Conservation (phyloP, 2,329 filamentous ascomycete genomes). For the Botryosphaeria dothidea region DNA sequence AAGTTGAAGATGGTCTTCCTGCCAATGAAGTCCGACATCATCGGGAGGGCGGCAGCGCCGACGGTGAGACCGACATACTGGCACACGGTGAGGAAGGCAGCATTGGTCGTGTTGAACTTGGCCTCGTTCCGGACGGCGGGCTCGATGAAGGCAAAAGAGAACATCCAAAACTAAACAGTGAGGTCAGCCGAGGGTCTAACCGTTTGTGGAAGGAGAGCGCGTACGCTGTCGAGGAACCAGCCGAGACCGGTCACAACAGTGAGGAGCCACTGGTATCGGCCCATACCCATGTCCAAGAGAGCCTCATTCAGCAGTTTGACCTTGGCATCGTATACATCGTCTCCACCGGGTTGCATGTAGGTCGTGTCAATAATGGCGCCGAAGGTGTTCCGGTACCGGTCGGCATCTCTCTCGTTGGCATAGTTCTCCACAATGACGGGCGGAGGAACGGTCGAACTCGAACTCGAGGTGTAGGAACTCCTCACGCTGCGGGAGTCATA, state of each 20-base stretch:
- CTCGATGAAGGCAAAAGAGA: constrained; percentile 12
- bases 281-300: constrained; percentile 22
- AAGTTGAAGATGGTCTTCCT: constrained; percentile 13
- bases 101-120: constrained; percentile 13
- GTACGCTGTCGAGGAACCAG: constrained; percentile 22
- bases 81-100: constrained; percentile 10
- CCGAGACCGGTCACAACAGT: constrained; percentile 21
- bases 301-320: constrained; percentile 22
- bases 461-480: background rate
- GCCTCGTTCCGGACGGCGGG: constrained; percentile 12
- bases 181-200: background rate
- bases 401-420: background rate
- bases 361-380: constrained; percentile 4
- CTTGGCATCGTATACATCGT: constrained; percentile 21
- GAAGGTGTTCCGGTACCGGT: constrained; percentile 9
- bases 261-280: constrained; percentile 22
- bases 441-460: background rate
- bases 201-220: background rate
- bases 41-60: constrained; percentile 1
- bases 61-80: constrained; percentile 17
- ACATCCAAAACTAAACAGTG: constrained; percentile 13
- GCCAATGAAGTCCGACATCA: constrained; percentile 17
- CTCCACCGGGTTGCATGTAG: constrained; percentile 16
- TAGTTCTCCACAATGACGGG: background rate
- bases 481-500: background rate